Percentiles rank a stretch among this genome's conserved stretches.
Conservation (phyloP, 2,329 filamentous ascomycete species). For the Diplodia intermedia region DNA sequence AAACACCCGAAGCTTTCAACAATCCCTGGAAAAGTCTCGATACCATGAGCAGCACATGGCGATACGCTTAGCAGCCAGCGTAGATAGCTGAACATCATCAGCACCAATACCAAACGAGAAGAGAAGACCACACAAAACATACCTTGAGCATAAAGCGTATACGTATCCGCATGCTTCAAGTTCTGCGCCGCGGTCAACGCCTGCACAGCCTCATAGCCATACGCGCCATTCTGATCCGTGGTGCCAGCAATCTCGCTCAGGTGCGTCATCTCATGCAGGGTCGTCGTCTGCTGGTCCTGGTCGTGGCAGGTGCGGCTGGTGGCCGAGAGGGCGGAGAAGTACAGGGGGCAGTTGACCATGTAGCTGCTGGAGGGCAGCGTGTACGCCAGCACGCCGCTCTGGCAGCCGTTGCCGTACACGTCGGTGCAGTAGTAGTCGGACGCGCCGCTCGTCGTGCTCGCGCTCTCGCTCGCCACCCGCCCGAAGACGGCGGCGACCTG, state of each 20-base stretch:
- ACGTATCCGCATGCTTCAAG: slow-evolving; percentile 70
- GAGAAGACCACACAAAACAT: slow-evolving; percentile 31
- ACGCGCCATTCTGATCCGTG: slow-evolving; percentile 59
- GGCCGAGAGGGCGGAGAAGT: slow-evolving; percentile 62
- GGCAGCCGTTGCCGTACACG: slow-evolving; percentile 51
- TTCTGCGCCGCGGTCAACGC: slow-evolving; percentile 58
- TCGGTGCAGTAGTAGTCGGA: slow-evolving; percentile 68
- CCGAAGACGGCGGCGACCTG: slow-evolving; percentile 55
- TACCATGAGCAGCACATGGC: background rate
- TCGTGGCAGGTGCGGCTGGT: slow-evolving; percentile 62
- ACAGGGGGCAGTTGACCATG: slow-evolving; percentile 68
- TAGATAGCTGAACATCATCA: slow-evolving; percentile 43
- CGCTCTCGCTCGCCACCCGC: slow-evolving; percentile 63
- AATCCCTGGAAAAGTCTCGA: too few species aligned
- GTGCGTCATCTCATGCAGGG: slow-evolving; percentile 71
- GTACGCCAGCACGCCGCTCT: slow-evolving; percentile 65
- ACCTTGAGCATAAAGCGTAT: slow-evolving; percentile 61
- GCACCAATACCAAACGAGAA: slow-evolving; percentile 34
- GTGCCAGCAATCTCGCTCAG: slow-evolving; percentile 59
- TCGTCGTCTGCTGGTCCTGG: slow-evolving; percentile 71
- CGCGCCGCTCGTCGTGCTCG: slow-evolving; percentile 55
- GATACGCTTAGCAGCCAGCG: slow-evolving; percentile 48
- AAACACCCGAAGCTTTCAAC: background rate
- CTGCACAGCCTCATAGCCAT: slow-evolving; percentile 55
- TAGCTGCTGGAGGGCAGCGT: slow-evolving; percentile 62